Base-by-base conservation (phyloP, 768 basidiomycete genomes). In the Termitomyces sp. region DNA sequence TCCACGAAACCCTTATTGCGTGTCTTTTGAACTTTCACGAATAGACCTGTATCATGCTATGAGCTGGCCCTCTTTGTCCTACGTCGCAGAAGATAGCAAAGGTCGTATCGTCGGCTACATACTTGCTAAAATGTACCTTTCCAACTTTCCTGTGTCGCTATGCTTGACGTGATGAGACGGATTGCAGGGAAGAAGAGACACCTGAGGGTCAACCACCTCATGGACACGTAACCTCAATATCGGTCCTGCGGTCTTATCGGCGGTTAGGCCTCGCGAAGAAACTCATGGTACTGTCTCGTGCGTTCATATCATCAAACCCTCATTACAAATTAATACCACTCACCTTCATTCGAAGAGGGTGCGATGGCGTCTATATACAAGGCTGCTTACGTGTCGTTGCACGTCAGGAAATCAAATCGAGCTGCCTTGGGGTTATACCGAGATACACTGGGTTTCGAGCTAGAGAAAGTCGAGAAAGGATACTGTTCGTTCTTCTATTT, bases 151-250 rank as follows among this genome's bases (percentile, higher is more conserved):
- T 40, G 23, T 45, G 20, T 36, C 33, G 45, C 25, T 40, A 42
- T 46, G 54, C 46, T 55, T 64, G 38, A 63, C 42, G 23, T 51
- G 29, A 38, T 55, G 52, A 49, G 57, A 35, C 50, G 46, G 32
- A 53, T 56, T 29, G 22, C 61, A 90, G 88, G 85, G 89, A 91
- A 59, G 86, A 81, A 64, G 78, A 86, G 42, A 74, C 76, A 12
- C 68, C 74, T 12, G 71, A 87, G 60, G 85, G 86, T 32, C 81
- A 83, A 39, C 82, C 82, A 41, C 82, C 86, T 1, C 91, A 94
- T 64, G 96, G 96, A 1, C 96, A 98, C 68, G 94, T 98, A 61
- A 98, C 94, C 0, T 97, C 94, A 16, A 96, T 98, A 68, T 95
- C 94, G 3, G 94, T 98, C 7, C 73, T 98, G 46, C 80, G 96